Evolutionary conservation across 495 filamentous ascomycete genomes (phyloP).

Genomic region (Podospora pseudopauciseta): DNA sequence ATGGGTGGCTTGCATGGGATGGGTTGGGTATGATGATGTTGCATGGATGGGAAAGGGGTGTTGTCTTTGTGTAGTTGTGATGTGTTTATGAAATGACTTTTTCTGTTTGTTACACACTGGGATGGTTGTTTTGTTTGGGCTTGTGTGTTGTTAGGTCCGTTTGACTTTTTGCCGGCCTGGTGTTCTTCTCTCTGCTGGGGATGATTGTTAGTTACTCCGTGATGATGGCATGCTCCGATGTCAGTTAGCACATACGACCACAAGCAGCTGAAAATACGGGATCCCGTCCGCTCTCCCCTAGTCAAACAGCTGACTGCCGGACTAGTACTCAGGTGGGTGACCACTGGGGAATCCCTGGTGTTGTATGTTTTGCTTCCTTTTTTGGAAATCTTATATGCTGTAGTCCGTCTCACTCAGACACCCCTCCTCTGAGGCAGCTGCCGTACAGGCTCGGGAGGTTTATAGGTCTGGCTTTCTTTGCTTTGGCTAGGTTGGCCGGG

Average conservation of each 20-base stretch:
- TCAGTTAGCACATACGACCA: constrained; percentile 12
- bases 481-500: too few relatives aligned
- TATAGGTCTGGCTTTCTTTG: too few relatives aligned
- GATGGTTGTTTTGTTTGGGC: too few relatives aligned
- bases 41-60: not conserved
- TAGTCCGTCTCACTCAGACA: too few relatives aligned
- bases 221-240: too few relatives aligned
- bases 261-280: constrained; percentile 38
- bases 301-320: constrained; percentile 30
- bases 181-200: too few relatives aligned
- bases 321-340: constrained; percentile 16
- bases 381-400: too few relatives aligned
- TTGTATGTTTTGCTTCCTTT: not conserved
- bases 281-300: constrained; percentile 51
- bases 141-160: too few relatives aligned
- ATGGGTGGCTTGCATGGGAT: not conserved
- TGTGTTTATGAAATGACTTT: not conserved
- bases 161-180: too few relatives aligned
- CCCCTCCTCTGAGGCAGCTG: too few relatives aligned
- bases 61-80: not conserved
- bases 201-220: too few relatives aligned
- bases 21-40: not conserved
- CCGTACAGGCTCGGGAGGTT: too few relatives aligned
- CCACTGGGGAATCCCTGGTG: not conserved
- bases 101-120: not conserved